These are phyloP conservation scores for Adansonia madagascariensis DNA, from an alignment of 441 rosid species.

Conservation along the genomic window DNA sequence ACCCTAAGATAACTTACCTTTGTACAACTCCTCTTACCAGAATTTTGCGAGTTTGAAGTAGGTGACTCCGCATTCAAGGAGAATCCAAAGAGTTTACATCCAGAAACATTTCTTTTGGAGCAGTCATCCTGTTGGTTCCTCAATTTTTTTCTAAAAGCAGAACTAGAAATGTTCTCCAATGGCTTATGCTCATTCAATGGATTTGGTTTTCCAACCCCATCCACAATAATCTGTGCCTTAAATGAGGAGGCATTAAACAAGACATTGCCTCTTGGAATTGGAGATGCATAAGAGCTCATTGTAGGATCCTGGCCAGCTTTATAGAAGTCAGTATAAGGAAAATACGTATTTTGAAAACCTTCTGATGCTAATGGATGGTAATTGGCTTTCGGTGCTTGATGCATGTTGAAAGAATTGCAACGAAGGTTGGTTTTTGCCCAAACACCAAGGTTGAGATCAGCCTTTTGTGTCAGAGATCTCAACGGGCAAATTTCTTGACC, in stretches of 20 bases:
- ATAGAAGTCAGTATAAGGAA: slow-evolving; percentile 46
- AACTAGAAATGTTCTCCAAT: slow-evolving; percentile 43
- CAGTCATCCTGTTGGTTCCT: slow-evolving; percentile 45
- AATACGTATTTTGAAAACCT: slow-evolving; percentile 41
- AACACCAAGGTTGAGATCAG: slow-evolving; percentile 55
- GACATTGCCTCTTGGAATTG: slow-evolving; percentile 49
- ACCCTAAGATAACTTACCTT: slow-evolving; percentile 59
- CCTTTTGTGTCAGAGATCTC: slow-evolving; percentile 62
- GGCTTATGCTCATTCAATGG: slow-evolving; percentile 43
- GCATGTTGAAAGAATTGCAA: slow-evolving; percentile 50
- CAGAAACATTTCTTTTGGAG: slow-evolving; percentile 45
- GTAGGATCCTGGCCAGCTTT: slow-evolving; percentile 43
- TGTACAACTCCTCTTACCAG: slow-evolving; percentile 92
- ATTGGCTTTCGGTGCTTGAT: slow-evolving; percentile 54
- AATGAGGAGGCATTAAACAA: slow-evolving; percentile 41
- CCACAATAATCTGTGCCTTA: slow-evolving; percentile 35
- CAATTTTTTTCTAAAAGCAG: slow-evolving; percentile 40
- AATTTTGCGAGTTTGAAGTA: slow-evolving; percentile 52
- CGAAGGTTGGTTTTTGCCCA: slow-evolving; percentile 53
- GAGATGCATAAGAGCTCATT: slow-evolving; percentile 39
- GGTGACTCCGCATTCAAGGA: slow-evolving; percentile 65
- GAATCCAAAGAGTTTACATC: slow-evolving; percentile 88
- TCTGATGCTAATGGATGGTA: slow-evolving; percentile 54
- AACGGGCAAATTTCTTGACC: slow-evolving; percentile 94
- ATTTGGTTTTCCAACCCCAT: slow-evolving; percentile 47